Evolutionary conservation across 148 eudicot genomes (phyloP).

Genomic region (Spergularia marina): DNA sequence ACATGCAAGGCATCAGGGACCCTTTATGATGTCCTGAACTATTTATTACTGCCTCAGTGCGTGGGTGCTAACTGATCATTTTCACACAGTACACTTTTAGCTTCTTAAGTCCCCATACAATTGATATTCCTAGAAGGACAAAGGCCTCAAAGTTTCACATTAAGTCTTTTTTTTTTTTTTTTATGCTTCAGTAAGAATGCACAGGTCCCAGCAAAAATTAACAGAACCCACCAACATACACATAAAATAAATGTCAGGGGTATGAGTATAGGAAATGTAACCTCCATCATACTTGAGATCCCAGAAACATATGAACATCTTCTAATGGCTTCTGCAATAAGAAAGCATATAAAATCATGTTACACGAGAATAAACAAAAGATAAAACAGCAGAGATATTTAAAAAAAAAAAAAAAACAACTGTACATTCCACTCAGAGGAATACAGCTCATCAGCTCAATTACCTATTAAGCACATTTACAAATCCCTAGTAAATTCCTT

Average conservation of each 20-base stretch:
- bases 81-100: not conserved
- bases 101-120: constrained; percentile 11
- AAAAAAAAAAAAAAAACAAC: constrained; percentile 2
- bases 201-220: constrained; percentile 18
- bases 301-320: constrained; percentile 25
- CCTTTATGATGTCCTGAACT: constrained; percentile 7
- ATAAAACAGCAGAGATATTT: constrained; percentile 4
- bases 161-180: constrained; percentile 8
- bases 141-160: constrained; percentile 19
- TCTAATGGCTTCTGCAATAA: constrained; percentile 30
- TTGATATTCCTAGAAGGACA: constrained; percentile 19
- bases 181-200: constrained; percentile 9
- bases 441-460: constrained; percentile 44
- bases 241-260: constrained; percentile 25
- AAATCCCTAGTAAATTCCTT: constrained; percentile 43
- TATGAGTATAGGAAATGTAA: constrained; percentile 26
- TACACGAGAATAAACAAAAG: constrained; percentile 22
- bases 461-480: constrained; percentile 40
- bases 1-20: constrained; percentile 11
- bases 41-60: constrained; percentile 5
- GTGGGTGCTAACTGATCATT: not conserved
- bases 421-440: constrained; percentile 40
- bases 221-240: constrained; percentile 23
- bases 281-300: constrained; percentile 35
- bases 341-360: constrained; percentile 17